Percentiles rank a stretch among this genome's conserved stretches.
These are phyloP conservation scores for Chaetomium olivaceum DNA, from an alignment of 2,329 filamentous ascomycete genomes.

Conservation along the genomic window DNA sequence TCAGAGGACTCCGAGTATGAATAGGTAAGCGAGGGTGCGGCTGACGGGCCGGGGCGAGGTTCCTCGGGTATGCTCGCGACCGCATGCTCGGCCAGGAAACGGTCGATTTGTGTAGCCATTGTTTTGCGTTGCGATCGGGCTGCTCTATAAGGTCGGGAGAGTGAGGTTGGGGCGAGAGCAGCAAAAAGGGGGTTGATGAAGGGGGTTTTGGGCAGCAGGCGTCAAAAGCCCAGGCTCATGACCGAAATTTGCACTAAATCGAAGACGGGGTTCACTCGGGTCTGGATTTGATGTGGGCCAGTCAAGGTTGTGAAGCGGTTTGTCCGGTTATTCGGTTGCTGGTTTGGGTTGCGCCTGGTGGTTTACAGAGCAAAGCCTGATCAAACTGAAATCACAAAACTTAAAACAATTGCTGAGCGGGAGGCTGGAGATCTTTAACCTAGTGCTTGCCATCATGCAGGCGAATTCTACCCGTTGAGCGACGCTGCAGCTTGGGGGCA, in stretches of 20 bases:
- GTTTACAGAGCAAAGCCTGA: not conserved
- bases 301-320: not conserved
- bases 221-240: slow-evolving; percentile 26
- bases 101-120: slow-evolving; percentile 43
- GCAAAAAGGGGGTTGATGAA: slow-evolving; percentile 6
- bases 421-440: slow-evolving; percentile 30
- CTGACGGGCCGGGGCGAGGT: slow-evolving; percentile 47
- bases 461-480: slow-evolving; percentile 1
- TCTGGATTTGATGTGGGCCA: slow-evolving; percentile 21
- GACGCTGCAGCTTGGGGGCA: slow-evolving; percentile 4
- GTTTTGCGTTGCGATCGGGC: slow-evolving; percentile 11
- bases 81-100: slow-evolving; percentile 44
- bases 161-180: slow-evolving; percentile 2
- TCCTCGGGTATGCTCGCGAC: slow-evolving; percentile 49
- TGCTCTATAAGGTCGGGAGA: not conserved
- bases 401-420: not conserved
- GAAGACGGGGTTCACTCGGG: slow-evolving; percentile 10
- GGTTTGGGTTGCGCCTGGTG: not conserved
- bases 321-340: slow-evolving; percentile 10
- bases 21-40: slow-evolving; percentile 63
- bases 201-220: slow-evolving; percentile 5
- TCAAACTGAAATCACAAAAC: not conserved
- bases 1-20: slow-evolving; percentile 64
- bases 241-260: slow-evolving; percentile 24
- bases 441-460: slow-evolving; percentile 24